phyloP scores from a whole-genome alignment of 23 red algal genomes.

The Cyanidioschyzon merolae region DNA sequence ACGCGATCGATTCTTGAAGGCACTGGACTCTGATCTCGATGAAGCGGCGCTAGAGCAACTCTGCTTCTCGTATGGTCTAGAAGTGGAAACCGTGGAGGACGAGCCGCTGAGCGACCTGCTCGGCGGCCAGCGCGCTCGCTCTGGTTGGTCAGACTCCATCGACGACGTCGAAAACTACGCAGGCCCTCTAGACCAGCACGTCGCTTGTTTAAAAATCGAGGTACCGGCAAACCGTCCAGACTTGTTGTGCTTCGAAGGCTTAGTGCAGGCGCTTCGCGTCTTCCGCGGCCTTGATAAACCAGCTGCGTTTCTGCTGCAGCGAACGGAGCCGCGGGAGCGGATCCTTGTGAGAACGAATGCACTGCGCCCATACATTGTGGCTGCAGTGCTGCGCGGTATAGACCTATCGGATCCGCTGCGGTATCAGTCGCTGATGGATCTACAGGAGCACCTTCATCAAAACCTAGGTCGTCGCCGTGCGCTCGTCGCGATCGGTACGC shows the following conservation, averaged over 20 bases:
- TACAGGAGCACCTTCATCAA: slow-evolving; percentile 95
- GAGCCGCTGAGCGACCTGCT: slow-evolving; percentile 36
- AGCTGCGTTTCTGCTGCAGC: slow-evolving; percentile 23
- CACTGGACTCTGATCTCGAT: slow-evolving; percentile 37
- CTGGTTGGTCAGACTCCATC: neutral
- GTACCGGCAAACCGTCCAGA: slow-evolving; percentile 96
- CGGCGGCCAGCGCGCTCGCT: slow-evolving; percentile 39
- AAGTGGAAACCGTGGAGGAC: slow-evolving; percentile 60
- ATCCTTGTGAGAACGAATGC: slow-evolving; percentile 33
- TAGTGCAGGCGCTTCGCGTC: slow-evolving; percentile 71
- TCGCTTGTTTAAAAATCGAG: slow-evolving; percentile 64
- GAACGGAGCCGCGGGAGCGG: slow-evolving; percentile 17
- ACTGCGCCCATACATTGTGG: slow-evolving; percentile 69
- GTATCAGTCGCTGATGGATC: slow-evolving; percentile 88
- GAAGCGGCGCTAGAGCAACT: slow-evolving; percentile 80
- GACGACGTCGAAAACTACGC: slow-evolving; percentile 3
- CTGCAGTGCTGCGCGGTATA: slow-evolving; percentile 68
- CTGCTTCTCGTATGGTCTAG: slow-evolving; percentile 90
- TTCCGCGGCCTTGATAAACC: slow-evolving; percentile 51
- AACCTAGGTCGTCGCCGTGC: slow-evolving; percentile 85
- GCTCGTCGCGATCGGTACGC: slow-evolving; percentile 92
- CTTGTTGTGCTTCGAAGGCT: slow-evolving; percentile 77
- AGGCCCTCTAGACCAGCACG: neutral
- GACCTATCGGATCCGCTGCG: slow-evolving; percentile 28
- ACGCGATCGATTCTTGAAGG: slow-evolving; percentile 55